Evolutionary conservation across 179 eudicot species (phyloP).

Genomic region (Beta corolliflora): DNA sequence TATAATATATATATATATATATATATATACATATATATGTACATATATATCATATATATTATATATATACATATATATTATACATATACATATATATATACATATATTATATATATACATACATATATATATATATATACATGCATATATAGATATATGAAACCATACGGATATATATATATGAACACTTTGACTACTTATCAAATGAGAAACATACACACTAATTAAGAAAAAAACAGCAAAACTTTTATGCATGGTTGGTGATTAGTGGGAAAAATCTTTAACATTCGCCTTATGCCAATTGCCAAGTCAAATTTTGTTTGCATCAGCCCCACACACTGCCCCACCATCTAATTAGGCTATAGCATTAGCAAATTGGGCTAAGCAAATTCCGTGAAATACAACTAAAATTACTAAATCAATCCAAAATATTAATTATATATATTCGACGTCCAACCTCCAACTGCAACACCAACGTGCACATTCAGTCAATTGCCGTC

Average conservation of each 20-base stretch:
- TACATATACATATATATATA: too few relatives aligned
- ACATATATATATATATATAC: too few relatives aligned
- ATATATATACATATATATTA: too few relatives aligned
- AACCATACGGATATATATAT: too few relatives aligned
- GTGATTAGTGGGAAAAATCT: neutral
- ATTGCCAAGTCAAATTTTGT: constrained; percentile 13
- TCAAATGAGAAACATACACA: neutral
- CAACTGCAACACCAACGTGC: constrained; percentile 31
- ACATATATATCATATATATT: too few relatives aligned
- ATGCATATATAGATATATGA: too few relatives aligned
- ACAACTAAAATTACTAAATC: neutral
- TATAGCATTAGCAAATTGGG: neutral
- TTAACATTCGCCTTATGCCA: neutral
- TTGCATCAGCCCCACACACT: constrained; percentile 4
- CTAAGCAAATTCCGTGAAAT: neutral
- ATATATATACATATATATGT: too few relatives aligned
- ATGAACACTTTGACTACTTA: too few relatives aligned
- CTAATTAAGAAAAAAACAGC: too few relatives aligned
- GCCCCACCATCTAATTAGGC: neutral
- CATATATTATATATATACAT: too few relatives aligned
- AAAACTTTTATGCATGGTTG: too few relatives aligned
- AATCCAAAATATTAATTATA: neutral
- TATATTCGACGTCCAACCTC: neutral
- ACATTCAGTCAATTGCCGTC: constrained; percentile 41
- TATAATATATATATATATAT: too few relatives aligned